phyloP scores from a whole-genome alignment of 108 stramenopile genomes.

The Parietichytrium sp. region DNA sequence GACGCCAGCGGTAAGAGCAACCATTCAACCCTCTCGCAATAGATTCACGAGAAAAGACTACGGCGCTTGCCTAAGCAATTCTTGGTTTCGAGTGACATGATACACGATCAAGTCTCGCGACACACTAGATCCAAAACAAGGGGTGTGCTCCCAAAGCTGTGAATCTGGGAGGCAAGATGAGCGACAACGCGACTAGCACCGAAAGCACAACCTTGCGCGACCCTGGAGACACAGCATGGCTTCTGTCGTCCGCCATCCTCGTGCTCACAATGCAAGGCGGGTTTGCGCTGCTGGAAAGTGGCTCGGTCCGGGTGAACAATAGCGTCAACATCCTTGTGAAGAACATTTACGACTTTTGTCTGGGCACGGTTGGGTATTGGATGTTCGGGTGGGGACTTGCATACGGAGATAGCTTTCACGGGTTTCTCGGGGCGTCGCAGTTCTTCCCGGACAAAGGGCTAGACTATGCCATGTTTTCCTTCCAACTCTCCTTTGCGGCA shows the following conservation, averaged over 20 bases:
- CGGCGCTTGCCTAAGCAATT: too few species aligned
- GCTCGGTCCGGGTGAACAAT: conserved; percentile 63
- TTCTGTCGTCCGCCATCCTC: conserved; percentile 48
- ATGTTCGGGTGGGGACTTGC: conserved; percentile 49
- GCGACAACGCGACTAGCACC: too few species aligned
- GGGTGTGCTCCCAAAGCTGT: too few species aligned
- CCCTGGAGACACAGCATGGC: conserved; percentile 41
- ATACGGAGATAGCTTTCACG: conserved; percentile 10
- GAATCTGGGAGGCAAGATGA: too few species aligned
- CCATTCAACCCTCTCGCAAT: too few species aligned
- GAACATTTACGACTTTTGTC: conserved; percentile 46
- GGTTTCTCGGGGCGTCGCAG: not conserved
- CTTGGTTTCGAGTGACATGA: too few species aligned
- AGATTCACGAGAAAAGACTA: too few species aligned
- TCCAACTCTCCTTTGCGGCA: conserved; percentile 75
- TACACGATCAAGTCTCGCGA: too few species aligned
- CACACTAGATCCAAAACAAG: too few species aligned
- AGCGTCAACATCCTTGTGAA: conserved; percentile 57
- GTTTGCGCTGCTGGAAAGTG: conserved; percentile 76
- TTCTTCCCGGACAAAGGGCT: not conserved
- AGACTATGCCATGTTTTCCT: conserved; percentile 68
- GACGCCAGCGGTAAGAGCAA: too few species aligned
- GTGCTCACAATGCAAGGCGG: conserved; percentile 73
- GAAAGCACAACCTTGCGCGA: too few species aligned
- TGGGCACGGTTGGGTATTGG: conserved; percentile 48